phyloP scores from a whole-genome alignment of 441 rosid species.

The Mallotus repandus region DNA sequence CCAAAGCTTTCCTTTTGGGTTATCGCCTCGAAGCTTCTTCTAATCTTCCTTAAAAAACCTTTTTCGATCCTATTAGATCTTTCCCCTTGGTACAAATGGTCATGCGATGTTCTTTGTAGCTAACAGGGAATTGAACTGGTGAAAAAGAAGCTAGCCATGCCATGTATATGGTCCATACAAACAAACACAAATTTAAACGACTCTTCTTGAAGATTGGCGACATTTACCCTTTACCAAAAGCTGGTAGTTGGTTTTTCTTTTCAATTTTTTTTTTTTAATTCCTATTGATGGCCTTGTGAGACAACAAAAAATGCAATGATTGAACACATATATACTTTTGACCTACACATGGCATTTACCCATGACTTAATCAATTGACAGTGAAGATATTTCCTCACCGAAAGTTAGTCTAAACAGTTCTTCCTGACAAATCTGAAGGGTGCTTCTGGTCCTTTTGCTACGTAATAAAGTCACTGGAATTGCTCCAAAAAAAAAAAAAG shows the following conservation, averaged over 20 bases:
- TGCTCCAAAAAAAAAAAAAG: neutral
- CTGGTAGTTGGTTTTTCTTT: neutral
- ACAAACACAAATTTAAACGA: neutral
- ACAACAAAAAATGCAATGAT: slow-evolving; percentile 1
- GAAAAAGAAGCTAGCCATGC: neutral
- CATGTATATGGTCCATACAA: neutral
- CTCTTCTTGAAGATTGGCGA: neutral
- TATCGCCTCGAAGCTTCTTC: slow-evolving; percentile 12
- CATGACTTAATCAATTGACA: neutral
- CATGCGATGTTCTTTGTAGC: neutral
- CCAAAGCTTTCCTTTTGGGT: slow-evolving; percentile 11
- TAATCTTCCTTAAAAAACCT: neutral
- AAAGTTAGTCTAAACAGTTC: slow-evolving; percentile 8
- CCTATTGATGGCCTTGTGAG: neutral
- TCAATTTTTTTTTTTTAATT: no score
- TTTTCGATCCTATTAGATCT: neutral
- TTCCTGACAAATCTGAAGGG: neutral
- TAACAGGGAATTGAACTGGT: neutral
- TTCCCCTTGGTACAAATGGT: neutral
- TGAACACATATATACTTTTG: slow-evolving; percentile 10
- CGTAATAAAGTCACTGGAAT: neutral
- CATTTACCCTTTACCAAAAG: slow-evolving; percentile 15
- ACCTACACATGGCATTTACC: slow-evolving; percentile 3
- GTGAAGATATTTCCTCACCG: slow-evolving; percentile 1
- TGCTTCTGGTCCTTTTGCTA: neutral